These are phyloP conservation scores for Chrysopogon serrulatus DNA, from an alignment of 176 grass and related monocot genomes.

Conservation along the genomic window DNA sequence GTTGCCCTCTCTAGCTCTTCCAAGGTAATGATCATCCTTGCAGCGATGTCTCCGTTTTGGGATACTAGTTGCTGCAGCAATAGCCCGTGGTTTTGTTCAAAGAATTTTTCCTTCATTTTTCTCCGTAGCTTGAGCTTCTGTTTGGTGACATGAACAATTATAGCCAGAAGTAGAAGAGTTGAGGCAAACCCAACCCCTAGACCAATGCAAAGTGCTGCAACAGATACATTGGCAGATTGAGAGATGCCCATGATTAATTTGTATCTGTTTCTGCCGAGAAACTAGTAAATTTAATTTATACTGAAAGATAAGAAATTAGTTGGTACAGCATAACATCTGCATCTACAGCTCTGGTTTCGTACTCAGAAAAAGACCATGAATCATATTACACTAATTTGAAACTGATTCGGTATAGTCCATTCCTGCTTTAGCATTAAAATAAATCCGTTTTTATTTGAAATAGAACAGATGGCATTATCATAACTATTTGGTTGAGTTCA, in stretches of 20 bases:
- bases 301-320: background rate
- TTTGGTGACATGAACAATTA: slow-evolving; percentile 9
- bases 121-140: slow-evolving; percentile 27
- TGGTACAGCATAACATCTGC: background rate
- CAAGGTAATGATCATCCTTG: no score
- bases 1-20: slow-evolving; percentile 55
- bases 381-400: no score
- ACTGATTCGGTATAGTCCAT: background rate
- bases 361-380: background rate
- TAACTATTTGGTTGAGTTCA: background rate
- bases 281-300: slow-evolving; percentile 9
- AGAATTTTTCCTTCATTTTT: slow-evolving; percentile 33
- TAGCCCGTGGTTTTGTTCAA: slow-evolving; percentile 44
- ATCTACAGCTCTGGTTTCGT: background rate
- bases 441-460: background rate
- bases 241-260: no score
- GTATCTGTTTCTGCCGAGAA: background rate
- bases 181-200: background rate
- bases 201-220: background rate
- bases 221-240: background rate
- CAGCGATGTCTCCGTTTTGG: no score
- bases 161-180: background rate
- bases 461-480: background rate
- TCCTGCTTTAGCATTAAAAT: background rate
- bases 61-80: no score